These are phyloP conservation scores for Aaosphaeria arxii DNA, from an alignment of 2,329 filamentous ascomycete genomes.

Conservation along the genomic window DNA sequence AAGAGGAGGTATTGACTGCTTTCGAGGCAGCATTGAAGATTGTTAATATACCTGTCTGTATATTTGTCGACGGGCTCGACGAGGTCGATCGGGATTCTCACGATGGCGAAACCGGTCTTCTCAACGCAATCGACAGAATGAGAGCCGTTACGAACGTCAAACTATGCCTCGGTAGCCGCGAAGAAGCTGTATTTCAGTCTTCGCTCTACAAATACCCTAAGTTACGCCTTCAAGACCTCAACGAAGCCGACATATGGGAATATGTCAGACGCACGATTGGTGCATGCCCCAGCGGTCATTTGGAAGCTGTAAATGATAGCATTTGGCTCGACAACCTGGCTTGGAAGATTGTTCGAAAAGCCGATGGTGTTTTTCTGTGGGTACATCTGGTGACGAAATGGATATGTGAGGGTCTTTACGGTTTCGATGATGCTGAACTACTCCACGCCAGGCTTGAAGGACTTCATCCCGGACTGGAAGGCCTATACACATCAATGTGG, in stretches of 20 bases:
- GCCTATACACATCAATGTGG: not conserved
- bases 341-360: not conserved
- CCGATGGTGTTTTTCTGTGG: constrained; percentile 2
- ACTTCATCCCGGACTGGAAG: not conserved
- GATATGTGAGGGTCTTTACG: not conserved
- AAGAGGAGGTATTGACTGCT: not conserved
- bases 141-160: not conserved
- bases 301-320: not conserved
- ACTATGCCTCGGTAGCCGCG: constrained; percentile 2
- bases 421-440: not conserved
- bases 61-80: constrained; percentile 6
- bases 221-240: constrained; percentile 3
- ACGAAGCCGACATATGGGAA: not conserved
- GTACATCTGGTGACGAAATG: not conserved
- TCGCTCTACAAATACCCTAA: not conserved
- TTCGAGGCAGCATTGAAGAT: not conserved
- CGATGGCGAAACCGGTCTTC: not conserved
- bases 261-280: not conserved
- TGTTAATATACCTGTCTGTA: not conserved
- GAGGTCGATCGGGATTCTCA: constrained; percentile 1
- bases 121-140: not conserved
- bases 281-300: not conserved
- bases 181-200: not conserved
- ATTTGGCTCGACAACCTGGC: not conserved
- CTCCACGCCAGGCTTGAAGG: not conserved